Percentiles rank a stretch among this genome's conserved stretches.
Evolutionary conservation across 2,329 filamentous ascomycete species (phyloP).

Genomic region (Claviceps citrina): DNA sequence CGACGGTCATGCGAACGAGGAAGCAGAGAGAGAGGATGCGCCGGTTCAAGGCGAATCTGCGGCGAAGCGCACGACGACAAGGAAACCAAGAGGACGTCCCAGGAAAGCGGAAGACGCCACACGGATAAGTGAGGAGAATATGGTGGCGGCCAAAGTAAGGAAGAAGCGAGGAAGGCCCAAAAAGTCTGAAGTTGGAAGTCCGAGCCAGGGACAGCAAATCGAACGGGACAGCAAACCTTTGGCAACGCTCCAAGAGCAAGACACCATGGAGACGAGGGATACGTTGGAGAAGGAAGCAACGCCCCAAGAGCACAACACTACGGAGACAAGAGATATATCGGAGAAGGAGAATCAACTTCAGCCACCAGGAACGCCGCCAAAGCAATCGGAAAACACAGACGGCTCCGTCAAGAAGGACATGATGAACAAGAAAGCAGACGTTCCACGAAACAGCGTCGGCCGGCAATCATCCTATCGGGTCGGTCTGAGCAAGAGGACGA

Average conservation of each 20-base stretch:
- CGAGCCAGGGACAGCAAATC: background rate
- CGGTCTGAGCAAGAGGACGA: constrained; percentile 33
- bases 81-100: constrained; percentile 19
- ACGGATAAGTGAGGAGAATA: constrained; percentile 4
- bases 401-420: background rate
- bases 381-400: background rate
- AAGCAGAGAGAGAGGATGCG: constrained; percentile 8
- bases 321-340: too few relatives aligned
- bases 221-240: background rate
- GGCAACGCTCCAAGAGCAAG: background rate
- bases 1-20: background rate
- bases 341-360: too few relatives aligned
- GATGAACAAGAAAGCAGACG: constrained; percentile 6
- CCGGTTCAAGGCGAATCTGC: constrained; percentile 5
- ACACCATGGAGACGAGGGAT: background rate
- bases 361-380: constrained; percentile 1
- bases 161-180: constrained; percentile 29
- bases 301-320: too few relatives aligned
- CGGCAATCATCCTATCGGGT: constrained; percentile 34
- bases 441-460: constrained; percentile 8
- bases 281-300: too few relatives aligned
- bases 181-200: constrained; percentile 13
- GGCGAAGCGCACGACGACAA: constrained; percentile 9
- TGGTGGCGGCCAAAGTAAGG: constrained; percentile 8
- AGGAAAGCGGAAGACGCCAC: constrained; percentile 11